Evolutionary conservation across 768 basidiomycete genomes (phyloP), one percentile per base, ranked within the genome.

Genomic region (Trametes elegans): DNA sequence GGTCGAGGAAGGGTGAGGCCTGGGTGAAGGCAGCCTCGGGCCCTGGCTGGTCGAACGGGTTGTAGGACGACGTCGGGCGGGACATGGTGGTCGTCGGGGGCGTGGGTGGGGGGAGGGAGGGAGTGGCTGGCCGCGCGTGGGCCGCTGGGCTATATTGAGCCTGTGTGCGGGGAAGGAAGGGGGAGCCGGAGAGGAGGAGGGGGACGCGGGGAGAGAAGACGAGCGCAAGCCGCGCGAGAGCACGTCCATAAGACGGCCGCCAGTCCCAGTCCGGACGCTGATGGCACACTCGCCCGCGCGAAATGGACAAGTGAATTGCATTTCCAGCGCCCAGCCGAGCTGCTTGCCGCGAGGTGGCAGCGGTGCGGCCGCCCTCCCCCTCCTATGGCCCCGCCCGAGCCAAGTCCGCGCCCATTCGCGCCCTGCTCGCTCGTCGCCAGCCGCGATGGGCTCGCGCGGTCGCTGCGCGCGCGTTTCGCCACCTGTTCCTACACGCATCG

Each of bases 301-400:
- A 10, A 82, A 61, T 21, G 80, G 40, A 43, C 55, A 36, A 23
- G 57, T 58, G 36, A 57, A 63, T 45, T 11, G 74, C n/a, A 86
- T 82, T 48, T 88, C 76, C 45, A 90, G 76, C n/a, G 83, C 80
- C 21, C 88, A 88, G 24, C 90, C 77, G 2, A 16, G 2, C 31
- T 11, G 32, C 35, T 29, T 11, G 27, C 26, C 19, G 10, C 24
- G 18, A 9, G 24, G 42, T 44, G 42, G 42, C 41, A 19, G 50
- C 41, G 11, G 34, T 24, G 42, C 41, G 50, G 50, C 50, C 50
- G 36, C 42, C 41, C 42, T 19, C 7, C 31, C 41, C 24, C 26
- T 9, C 51, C 51, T 43, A 53, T 53, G 35, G 45, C 35, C 42
- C 18, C 51, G 51, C 34, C 51, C 51, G 51, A 53, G 32, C 38